phyloP scores from a whole-genome alignment of 2,329 filamentous ascomycete species.

The Sarocladiaceae sp. region DNA sequence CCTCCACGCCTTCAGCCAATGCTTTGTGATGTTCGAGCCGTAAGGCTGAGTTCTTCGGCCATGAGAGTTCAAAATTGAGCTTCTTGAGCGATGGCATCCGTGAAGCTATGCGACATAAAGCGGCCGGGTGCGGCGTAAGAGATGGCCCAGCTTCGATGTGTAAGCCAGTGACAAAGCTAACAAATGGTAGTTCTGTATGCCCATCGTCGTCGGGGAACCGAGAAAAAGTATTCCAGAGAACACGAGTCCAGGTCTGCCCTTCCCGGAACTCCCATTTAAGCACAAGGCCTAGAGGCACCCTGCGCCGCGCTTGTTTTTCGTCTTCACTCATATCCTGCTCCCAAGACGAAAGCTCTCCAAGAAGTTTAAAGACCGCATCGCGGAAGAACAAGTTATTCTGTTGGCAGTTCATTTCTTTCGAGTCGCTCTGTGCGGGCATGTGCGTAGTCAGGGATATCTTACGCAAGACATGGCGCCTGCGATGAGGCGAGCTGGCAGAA shows the following conservation, averaged over 20 bases:
- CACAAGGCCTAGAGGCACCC: not conserved
- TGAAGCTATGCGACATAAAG: not conserved
- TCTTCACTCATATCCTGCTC: not conserved
- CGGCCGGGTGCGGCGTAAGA: not conserved
- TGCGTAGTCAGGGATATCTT: not conserved
- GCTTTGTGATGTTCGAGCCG: not conserved
- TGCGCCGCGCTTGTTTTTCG: not conserved
- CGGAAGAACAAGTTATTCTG: not conserved
- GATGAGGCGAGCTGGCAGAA: not conserved
- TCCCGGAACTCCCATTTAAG: not conserved
- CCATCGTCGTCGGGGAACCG: not conserved
- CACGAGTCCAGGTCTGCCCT: not conserved
- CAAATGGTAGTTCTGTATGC: not conserved
- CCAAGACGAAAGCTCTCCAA: not conserved
- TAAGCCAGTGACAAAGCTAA: not conserved
- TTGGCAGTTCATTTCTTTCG: not conserved
- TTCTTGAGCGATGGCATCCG: not conserved
- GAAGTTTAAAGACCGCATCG: not conserved
- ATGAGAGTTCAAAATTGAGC: not conserved
- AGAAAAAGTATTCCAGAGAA: not conserved
- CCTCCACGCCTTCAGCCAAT: not conserved
- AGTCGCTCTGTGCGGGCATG: not conserved
- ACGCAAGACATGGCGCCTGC: not conserved
- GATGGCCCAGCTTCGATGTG: not conserved
- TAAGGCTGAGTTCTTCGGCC: not conserved